Evolutionary conservation across 768 basidiomycete species (phyloP), one percentile per base, ranked within the genome.

Genomic region (Leccinum incarnatum): DNA sequence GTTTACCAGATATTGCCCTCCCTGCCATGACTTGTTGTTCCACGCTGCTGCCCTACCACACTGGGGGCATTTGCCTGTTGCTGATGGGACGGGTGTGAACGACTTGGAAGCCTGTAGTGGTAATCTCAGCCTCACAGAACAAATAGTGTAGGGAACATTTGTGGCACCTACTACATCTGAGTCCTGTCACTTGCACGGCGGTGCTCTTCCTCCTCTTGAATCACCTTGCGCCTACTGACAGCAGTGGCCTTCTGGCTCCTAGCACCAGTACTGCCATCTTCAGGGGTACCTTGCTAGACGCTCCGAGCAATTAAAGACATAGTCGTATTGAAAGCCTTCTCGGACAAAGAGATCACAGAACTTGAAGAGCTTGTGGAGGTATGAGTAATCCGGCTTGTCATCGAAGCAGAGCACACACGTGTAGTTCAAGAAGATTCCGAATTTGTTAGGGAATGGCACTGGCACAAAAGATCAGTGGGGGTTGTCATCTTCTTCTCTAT

Each of bases 401-500:
- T 99, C 97, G 76, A 99, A 99, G 70, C 96, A 93, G 59, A 99
- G 89, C 46, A 95, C 95, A 57, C 97, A 93, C 61, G 95, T 96
- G 78, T 98, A 99, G 80, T 98, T 99, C 69, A 99, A 80, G 84
- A 98, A 98, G 68, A 98, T 97, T 45, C 95, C 96, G 64, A 98
- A 98, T 78, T 99, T 96, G 80, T 95, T 95, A 61, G 96, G 96
- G 85, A 96, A 98, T n/a, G n/a, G n/a, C 93, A 94, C 65, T 95
- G 95, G 81, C 96, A 98, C 29, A 99, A 87, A 59, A 96, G 81
- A 73, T 98, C 95, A 53, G 93, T 95, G 14, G 95, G 93, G 0
- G 95, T 97, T 34, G 97, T 98, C 95, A 99, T 98, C 86, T 99
- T 99, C 86, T 99, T 99, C 79, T 99, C 97, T 97, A 99, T 99